Base-by-base conservation (phyloP, 352 stramenopile species). In the Pythium brachiatum region DNA sequence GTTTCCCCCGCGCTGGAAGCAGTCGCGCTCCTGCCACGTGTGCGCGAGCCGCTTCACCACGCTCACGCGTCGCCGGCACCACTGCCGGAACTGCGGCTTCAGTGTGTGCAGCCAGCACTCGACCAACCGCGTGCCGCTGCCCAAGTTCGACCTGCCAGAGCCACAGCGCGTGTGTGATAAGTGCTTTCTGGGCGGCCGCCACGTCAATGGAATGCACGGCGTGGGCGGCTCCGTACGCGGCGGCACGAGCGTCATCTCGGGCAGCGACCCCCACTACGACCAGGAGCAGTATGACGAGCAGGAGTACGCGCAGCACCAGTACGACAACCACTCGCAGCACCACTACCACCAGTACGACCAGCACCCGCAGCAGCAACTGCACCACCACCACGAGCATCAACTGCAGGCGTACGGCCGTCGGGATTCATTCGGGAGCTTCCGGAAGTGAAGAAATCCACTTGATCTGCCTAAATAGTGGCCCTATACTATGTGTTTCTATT, bases 31-130 rank as follows among this genome's bases (percentile, higher is more conserved):
- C 50, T 93, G 84, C 57, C 74, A 89, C 68, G 80, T 93, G 48
- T 93, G 84, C 57, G 60, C 71, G 8, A 70, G 70, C 29, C 61
- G 64, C 11, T 93, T 91, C 41, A 48, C 41, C 69, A 75, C 75
- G 46, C 66, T 90, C 26, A 75, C 88, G 41, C 88, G 88, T 54
- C 84, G 84, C n/a, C 81, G 84, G 50, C 84, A 93, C 64, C 84
- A 93, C 67, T 93, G 84, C 68, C 80, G 84, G 18, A 90, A 90
- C 65, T 93, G 84, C 66, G 84, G 84, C 7, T 77, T 89, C 59
- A 90, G 80, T 44, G 83, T 90, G 12, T 92, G 83, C 65, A 76
- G 69, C 43, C 79, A 77, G 48, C 83, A 92, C 65, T 90, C 83
- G 60, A 90, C 76, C 29, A 89, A 92, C 76, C 81, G 83, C 55